These are phyloP conservation scores for Pseudonitzschia delicatissima DNA, from an alignment of 108 stramenopile species.

Conservation along the genomic window DNA sequence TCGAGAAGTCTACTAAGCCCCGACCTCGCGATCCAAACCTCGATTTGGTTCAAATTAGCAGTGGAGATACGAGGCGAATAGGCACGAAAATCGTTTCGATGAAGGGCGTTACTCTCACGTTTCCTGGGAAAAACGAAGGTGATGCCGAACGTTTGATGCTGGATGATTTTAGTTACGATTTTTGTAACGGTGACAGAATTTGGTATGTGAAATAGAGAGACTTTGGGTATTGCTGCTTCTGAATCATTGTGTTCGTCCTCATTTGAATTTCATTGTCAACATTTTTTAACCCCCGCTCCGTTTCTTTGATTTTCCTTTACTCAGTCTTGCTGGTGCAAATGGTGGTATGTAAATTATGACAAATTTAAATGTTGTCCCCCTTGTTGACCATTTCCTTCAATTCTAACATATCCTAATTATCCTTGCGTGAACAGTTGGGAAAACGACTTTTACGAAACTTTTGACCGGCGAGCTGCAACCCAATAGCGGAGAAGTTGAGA, in stretches of 20 bases:
- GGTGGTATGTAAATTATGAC: constrained; percentile 64
- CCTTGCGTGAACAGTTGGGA: constrained; percentile 9
- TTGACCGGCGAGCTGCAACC: constrained; percentile 52
- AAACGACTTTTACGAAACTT: constrained; percentile 69
- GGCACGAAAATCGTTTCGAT: constrained; percentile 63
- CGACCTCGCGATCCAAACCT: constrained; percentile 60
- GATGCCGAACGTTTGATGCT: constrained; percentile 61
- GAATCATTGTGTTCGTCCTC: neutral
- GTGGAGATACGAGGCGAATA: constrained; percentile 40
- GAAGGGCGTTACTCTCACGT: constrained; percentile 59
- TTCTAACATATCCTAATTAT: neutral
- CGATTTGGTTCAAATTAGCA: constrained; percentile 29
- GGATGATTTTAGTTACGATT: constrained; percentile 79
- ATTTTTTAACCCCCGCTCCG: neutral
- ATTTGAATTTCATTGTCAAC: neutral
- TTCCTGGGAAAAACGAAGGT: constrained; percentile 15
- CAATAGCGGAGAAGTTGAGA: constrained; percentile 58
- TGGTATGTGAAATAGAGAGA: constrained; percentile 29
- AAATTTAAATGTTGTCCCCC: neutral
- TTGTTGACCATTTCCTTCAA: neutral
- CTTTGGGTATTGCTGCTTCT: neutral
- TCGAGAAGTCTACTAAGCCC: constrained; percentile 76
- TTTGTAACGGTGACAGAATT: constrained; percentile 74
- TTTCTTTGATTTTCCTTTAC: neutral
- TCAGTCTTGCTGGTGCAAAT: constrained; percentile 70